Base-by-base conservation (phyloP, 2,329 filamentous ascomycete genomes). In the Cordyceps pruinosa region DNA sequence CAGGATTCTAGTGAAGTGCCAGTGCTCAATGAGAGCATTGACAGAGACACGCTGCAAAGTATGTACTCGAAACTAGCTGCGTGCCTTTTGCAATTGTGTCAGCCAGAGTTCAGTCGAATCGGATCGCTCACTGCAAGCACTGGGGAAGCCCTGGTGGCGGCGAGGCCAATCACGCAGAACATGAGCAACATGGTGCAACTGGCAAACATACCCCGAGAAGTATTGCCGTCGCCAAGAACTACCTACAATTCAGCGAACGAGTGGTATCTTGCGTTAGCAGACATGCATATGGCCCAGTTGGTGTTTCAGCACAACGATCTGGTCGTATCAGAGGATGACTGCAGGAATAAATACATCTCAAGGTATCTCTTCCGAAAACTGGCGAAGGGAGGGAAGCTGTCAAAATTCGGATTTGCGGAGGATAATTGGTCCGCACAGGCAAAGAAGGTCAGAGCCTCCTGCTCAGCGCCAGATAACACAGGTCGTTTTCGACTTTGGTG, bases 101-200 rank as follows among this genome's bases (percentile, higher is more conserved):
- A 30, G 6, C 59, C 64, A 1, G 67, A 63, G 0, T 73, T 78
- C 23, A 37, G 66, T 19, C 62, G 63, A 21, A 76, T 79, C n/a
- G 75, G 74, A 8, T 71, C 68, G 19, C 62, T 77, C 0, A 50
- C 60, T 32, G 61, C 72, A 19, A 37, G 21, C n/a, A 49, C 37
- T 13, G 42, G 42, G 2, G 4, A 28, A 7, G n/a, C n/a, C n/a
- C n/a, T 13, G 73, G 4, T 59, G 45, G 8, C 61, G 4, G 28
- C 63, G 26, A 64, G 72, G n/a, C 74, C 74, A 2, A 56, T 78
- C 3, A 73, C 71, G 2, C 65, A 69, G 2, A 74, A 74, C 55
- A 76, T 78, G 72, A 76, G 69, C 53, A 68, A 74, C 19, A 65
- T 73, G 57, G 41, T 71, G 35, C 62, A 58, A 4, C 52, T 66